Evolutionary conservation across 345 rosid genomes (phyloP).

Genomic region (Brassica nigra): DNA sequence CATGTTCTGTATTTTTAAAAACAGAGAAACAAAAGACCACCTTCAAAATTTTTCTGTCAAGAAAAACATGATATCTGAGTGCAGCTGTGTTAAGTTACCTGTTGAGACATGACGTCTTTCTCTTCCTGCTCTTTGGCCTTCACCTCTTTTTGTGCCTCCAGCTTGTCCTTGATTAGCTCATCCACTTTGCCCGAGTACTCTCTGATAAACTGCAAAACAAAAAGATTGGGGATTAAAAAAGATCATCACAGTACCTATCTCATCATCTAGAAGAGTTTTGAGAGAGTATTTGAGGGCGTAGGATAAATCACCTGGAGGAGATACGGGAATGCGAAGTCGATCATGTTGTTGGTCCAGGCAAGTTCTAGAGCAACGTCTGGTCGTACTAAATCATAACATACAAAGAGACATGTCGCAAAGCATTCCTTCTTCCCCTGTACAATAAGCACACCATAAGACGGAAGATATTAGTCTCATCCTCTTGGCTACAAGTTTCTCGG

Average conservation of each 20-base stretch:
- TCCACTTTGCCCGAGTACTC: constrained; percentile 84
- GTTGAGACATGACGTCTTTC: constrained; percentile 80
- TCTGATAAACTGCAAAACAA: constrained; percentile 60
- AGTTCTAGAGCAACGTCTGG: constrained; percentile 85
- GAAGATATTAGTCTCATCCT: neutral
- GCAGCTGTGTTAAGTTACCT: constrained; percentile 45
- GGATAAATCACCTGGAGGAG: constrained; percentile 60
- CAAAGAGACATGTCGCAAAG: constrained; percentile 94
- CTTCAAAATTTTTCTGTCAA: too few relatives aligned
- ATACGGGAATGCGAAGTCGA: constrained; percentile 93
- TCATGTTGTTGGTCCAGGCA: constrained; percentile 89
- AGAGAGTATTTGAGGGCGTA: too few relatives aligned
- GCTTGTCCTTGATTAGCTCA: constrained; percentile 75
- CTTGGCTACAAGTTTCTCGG: neutral
- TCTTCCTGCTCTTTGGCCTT: constrained; percentile 83
- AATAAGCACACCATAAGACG: neutral
- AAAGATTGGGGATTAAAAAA: neutral
- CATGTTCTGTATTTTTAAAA: constrained; percentile 61
- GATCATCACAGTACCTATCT: neutral
- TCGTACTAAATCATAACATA: constrained; percentile 85
- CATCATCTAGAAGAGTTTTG: neutral
- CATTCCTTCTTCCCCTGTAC: constrained; percentile 90
- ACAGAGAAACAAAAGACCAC: neutral
- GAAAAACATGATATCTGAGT: too few relatives aligned
- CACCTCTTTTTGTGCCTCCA: constrained; percentile 70